Percentiles rank a stretch among this genome's conserved stretches.
phyloP scores from a whole-genome alignment of 1,284 basidiomycete genomes.

The Naganishia cerealis region DNA sequence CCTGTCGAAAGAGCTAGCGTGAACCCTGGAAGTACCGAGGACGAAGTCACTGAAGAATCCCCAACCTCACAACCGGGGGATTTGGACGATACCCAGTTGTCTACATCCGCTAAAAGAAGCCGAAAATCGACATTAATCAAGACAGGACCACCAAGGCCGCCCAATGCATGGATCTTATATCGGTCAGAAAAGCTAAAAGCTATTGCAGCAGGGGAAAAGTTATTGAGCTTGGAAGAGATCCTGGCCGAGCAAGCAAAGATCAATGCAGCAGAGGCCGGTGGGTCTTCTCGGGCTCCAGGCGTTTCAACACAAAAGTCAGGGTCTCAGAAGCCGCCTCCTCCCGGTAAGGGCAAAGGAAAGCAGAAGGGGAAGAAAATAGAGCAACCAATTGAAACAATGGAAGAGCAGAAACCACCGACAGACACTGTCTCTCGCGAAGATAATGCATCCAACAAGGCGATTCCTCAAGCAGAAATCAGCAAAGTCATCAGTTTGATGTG shows the following conservation, averaged over 20 bases:
- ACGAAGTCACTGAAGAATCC: constrained; percentile 9
- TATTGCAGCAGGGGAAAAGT: constrained; percentile 36
- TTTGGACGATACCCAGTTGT: not conserved
- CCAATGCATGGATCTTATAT: constrained; percentile 89
- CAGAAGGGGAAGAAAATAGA: constrained; percentile 8
- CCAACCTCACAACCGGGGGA: constrained; percentile 3
- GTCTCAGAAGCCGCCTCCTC: not conserved
- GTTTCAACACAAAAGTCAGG: not conserved
- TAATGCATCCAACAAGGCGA: constrained; percentile 19
- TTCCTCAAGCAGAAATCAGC: constrained; percentile 72
- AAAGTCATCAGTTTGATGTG: constrained; percentile 69
- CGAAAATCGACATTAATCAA: not conserved
- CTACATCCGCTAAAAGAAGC: not conserved
- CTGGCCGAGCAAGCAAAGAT: constrained; percentile 1
- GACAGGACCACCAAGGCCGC: constrained; percentile 63
- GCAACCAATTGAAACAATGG: constrained; percentile 3
- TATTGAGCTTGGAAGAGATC: constrained; percentile 29
- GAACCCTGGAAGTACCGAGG: constrained; percentile 1
- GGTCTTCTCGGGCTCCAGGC: not conserved
- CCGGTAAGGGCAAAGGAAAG: constrained; percentile 10
- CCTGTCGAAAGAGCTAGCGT: not conserved
- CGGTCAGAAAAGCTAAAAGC: constrained; percentile 65
- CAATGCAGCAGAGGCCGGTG: not conserved
- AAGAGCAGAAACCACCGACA: not conserved
- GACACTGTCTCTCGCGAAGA: not conserved